Base-by-base conservation (phyloP, 768 basidiomycete genomes). In the Tephrocybe sp. region DNA sequence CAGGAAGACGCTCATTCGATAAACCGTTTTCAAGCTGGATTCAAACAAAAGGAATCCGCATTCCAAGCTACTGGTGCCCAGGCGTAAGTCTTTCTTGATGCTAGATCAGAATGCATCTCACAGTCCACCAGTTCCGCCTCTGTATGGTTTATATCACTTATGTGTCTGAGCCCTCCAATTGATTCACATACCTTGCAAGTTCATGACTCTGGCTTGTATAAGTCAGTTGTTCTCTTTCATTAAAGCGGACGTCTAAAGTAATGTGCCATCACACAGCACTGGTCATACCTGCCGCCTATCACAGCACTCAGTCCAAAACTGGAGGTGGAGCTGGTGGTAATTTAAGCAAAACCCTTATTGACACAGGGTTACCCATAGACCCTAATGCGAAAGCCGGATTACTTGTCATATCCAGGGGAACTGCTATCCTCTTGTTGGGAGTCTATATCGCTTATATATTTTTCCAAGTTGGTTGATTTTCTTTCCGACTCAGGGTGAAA, bases 41-140 rank as follows among this genome's bases (percentile, higher is more conserved):
- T 82, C 54, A 76, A 77, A 54, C 80, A 71, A 49, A 55, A 67
- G 12, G 86, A 94, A 64, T 86, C 86, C 46, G 68, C 69, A 29
- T 97, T 97, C 71, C 81, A 86, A 55, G 76, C 77, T 22, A 92
- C 88, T 15, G 92, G 90, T 24, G 93, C 94, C 22, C 93, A 94
- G 72, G 83, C 91, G 83, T 90, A 58, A 62, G 84, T 75, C 19
- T 3, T 15, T 25, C 11, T n/a, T 18, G 40, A 4, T 34, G 21
- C 38, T 18, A 13, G 39, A 43, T 38, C 29, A 41, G 31, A 45
- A 13, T 36, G 39, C 24, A 16, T 29, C 45, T 56, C 33, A 53
- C 41, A 39, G 40, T 40, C 54, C 30, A 47, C 21, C 24, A 80
- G 76, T 55, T 76, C 76, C 47, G 74, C 75, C 49, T 79, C 75